A percentile compares a stretch with the other conserved stretches of the same genome.
phyloP scores from a whole-genome alignment of 805 yeast species.

The Lipomyces oligophaga region DNA sequence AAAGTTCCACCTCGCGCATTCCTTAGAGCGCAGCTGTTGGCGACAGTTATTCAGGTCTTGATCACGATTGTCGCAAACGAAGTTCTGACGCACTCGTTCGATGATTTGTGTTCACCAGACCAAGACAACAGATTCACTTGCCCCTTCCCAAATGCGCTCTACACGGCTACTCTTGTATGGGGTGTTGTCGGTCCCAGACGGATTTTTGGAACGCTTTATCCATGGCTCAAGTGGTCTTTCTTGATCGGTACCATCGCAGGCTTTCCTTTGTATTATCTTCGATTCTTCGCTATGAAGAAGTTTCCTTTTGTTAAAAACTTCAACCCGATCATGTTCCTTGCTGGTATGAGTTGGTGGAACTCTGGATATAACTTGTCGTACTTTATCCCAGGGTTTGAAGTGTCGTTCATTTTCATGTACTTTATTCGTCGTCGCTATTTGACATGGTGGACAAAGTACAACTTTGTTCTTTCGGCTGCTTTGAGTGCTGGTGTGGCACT shows the following conservation, averaged over 20 bases:
- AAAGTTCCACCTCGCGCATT: constrained; percentile 60
- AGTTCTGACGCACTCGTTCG: constrained; percentile 41
- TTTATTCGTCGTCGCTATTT: constrained; percentile 52
- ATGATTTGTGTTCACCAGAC: constrained; percentile 43
- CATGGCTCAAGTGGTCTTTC: constrained; percentile 55
- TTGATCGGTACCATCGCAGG: constrained; percentile 46
- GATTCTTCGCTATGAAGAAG: constrained; percentile 3
- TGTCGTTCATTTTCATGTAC: constrained; percentile 54
- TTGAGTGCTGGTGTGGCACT: constrained; percentile 66
- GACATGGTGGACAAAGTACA: constrained; percentile 75
- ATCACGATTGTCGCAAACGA: constrained; percentile 44
- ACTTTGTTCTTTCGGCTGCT: constrained; percentile 61
- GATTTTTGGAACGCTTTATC: constrained; percentile 54
- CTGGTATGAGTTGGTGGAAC: constrained; percentile 27
- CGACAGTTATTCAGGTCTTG: constrained; percentile 45
- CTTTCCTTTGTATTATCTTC: constrained; percentile 19
- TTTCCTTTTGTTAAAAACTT: constrained; percentile 32
- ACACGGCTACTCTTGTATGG: constrained; percentile 58
- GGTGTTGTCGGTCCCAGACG: constrained; percentile 62
- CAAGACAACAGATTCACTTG: constrained; percentile 49
- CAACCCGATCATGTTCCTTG: constrained; percentile 27
- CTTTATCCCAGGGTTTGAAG: constrained; percentile 34
- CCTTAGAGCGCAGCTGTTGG: constrained; percentile 49
- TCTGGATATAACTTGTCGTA: constrained; percentile 23
- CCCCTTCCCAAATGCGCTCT: constrained; percentile 46